Conservation (phyloP, 257 asterid genomes). For the Linaria vulgaris region DNA sequence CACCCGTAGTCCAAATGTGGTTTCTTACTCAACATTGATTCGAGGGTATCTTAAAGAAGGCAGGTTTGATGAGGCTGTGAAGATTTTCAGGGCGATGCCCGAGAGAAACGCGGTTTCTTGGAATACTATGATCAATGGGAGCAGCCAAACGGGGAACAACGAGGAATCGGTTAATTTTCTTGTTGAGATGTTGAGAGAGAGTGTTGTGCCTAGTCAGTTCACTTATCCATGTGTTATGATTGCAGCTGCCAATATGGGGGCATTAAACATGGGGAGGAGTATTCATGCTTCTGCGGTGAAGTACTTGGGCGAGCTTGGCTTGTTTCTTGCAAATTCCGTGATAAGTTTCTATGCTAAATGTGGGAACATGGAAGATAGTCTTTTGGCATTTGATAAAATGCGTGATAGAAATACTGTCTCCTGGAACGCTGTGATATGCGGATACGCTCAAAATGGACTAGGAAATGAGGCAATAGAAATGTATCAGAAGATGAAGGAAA, state of each 20-base stretch:
- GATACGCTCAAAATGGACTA: constrained; percentile 76
- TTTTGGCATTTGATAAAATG: constrained; percentile 40
- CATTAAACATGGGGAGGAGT: constrained; percentile 73
- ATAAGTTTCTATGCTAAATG: constrained; percentile 85
- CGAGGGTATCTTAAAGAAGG: constrained; percentile 56
- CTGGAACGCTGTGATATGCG: constrained; percentile 86
- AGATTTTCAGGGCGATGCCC: constrained; percentile 46
- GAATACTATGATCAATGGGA: constrained; percentile 84
- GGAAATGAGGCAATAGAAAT: constrained; percentile 52
- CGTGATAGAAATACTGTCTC: constrained; percentile 50
- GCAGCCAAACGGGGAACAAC: constrained; percentile 61
- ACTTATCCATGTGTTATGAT: constrained; percentile 61
- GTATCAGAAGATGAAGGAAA: constrained; percentile 44
- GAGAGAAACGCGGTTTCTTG: constrained; percentile 73
- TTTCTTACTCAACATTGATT: constrained; percentile 66
- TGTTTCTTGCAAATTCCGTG: constrained; percentile 61
- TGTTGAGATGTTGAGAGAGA: constrained; percentile 64
- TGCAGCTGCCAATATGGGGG: constrained; percentile 76
- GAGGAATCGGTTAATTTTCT: constrained; percentile 74
- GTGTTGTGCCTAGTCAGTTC: constrained; percentile 49
- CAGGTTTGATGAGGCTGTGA: constrained; percentile 55
- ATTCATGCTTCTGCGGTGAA: constrained; percentile 77
- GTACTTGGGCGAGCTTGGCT: constrained; percentile 54
- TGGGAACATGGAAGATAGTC: constrained; percentile 74
- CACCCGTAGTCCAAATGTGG: constrained; percentile 62